Base-by-base conservation (phyloP, 2,329 filamentous ascomycete species). In the Fusarium sp. region DNA sequence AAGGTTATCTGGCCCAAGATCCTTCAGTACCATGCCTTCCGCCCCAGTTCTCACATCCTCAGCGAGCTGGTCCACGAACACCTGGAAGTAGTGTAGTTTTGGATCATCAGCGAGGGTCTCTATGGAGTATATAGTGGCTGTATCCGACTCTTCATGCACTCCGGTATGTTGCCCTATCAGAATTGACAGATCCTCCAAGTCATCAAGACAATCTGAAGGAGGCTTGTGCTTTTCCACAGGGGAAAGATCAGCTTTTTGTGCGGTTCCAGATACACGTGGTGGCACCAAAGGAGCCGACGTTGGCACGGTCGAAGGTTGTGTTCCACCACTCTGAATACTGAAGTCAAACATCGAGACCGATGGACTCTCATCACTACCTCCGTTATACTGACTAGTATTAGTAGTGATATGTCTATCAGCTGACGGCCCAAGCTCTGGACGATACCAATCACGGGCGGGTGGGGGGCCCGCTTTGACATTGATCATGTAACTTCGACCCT, bases 241-340 rank as follows among this genome's bases (percentile, higher is more conserved):
- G 1, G 2, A 0, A 6, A 3, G 1, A 2, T 9, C 20, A 19
- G 3, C 17, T n/a, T 3, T 4, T 1, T 5, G 28, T 24, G 7
- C 1, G 8, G 9, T 10, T n/a, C 4, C 7, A n/a, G 33, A n/a
- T 6, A 6, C 4, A 11, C 1, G 1, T 35, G 6, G 11, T 13
- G 5, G 11, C 10, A 10, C 28, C 5, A 10, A 30, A 30, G 11
- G 28, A 13, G 6, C 4, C 10, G 37, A 52, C 3, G n/a, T 6
- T 1, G 30, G 37, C 4, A 56, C n/a, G 0, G 54, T 56, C 0
- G 54, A 56, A 1, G 37, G 54, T 13, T 2, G 20, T 3, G 54
- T 56, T 5, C 1, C 37, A 0, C 6, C 4, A 13, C 47, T 56
- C 6, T 20, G 20, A 5, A 10, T 6, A 2, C 37, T 44, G 3